Evolutionary conservation across 2,329 filamentous ascomycete genomes (phyloP), one percentile per base, ranked within the genome.

Genomic region (Calonectria fujianensis): DNA sequence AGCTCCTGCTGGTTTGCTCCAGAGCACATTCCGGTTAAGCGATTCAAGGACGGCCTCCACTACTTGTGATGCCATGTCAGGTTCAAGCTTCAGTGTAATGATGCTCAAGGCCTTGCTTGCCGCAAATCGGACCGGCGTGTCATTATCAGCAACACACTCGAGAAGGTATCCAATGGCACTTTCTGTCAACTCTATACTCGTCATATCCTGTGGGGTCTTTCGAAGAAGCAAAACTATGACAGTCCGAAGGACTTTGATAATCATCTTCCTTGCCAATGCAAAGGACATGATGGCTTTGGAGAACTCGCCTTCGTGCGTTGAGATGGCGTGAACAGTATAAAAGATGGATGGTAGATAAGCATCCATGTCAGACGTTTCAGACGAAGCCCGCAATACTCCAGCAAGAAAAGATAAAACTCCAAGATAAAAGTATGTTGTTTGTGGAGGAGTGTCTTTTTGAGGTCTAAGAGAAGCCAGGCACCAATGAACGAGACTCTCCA

Each of bases 31-130:
- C 14, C 87, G 86, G 70, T 89, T 89, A 84, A 89, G 92, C 77
- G 84, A 95, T 85, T 94, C 94, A 37, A 98, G 89, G 14, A 98
- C 93, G 0, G 95, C 96, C 74, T 98, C 94, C 16, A 98, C 93
- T 14, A 99, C 94, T 81, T 98, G 94, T 1, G 91, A 90, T 1
- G 95, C 95, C 93, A 98, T 96, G 29, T 94, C 93, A 0, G 91
- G 85, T 57, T 96, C 92, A 10, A 99, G 86, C 78, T 94, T 96
- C 66, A 97, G 87, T 0, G 96, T 94, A 77, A 98, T 92, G 69
- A 98, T 90, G 84, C 96, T 98, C 57, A 98, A 90, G 5, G 96
- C 94, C 85, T 99, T 99, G 84, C 96, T 98, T 27, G 96, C 95
- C 39, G 96, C 94, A 80, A 98, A 91, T 48, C 97, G 90, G 16